Base-by-base conservation (phyloP, 139 green algal genomes). In the Coelastrella sp. region DNA sequence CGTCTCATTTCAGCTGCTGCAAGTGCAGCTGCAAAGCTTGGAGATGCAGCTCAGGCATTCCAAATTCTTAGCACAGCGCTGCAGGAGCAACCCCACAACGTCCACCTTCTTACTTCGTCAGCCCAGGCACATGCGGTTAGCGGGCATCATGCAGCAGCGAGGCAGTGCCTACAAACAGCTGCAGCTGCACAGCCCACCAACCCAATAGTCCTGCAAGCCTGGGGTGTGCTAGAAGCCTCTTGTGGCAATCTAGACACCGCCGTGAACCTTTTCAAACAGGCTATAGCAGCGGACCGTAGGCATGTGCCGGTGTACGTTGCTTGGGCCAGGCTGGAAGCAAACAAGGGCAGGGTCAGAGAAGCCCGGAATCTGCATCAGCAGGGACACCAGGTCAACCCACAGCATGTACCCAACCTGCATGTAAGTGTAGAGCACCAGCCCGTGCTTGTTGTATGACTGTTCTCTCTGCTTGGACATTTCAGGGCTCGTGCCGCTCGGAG, bases 151-250 rank as follows among this genome's bases (percentile, higher is more conserved):
- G 77, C 73, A 4, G 74, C 61, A 2, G 93, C 93, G 5, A 59
- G 83, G 23, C 73, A 84, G 47, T 78, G 85, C 17, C 90, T 92
- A 17, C 74, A 60, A 6, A 4, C 10, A 5, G 91, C 91, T 7
- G 47, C 80, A 16, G 59, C 78, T n/a, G 56, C 59, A 20, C 66
- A 92, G 32, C 89, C 91, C 5, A 5, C 20, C 6, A 92, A 93
- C 60, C n/a, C 83, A 17, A 83, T 83, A 16, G 81, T 94, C 19
- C 81, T 94, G 19, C 83, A 96, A 90, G 92, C 95, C 19, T 97
- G 95, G 95, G 95, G 83, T 10, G 17, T 94, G 58, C 74, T 93
- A 22, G 96, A 97, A 82, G 86, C 85, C 2, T 76, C 82, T 0
- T 64, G 57, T 5, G 94, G 95, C 5, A 86, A 96, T 64, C 7